These are phyloP conservation scores for Fusarium oxysporum DNA, from an alignment of 2,329 filamentous ascomycete genomes.

Conservation along the genomic window DNA sequence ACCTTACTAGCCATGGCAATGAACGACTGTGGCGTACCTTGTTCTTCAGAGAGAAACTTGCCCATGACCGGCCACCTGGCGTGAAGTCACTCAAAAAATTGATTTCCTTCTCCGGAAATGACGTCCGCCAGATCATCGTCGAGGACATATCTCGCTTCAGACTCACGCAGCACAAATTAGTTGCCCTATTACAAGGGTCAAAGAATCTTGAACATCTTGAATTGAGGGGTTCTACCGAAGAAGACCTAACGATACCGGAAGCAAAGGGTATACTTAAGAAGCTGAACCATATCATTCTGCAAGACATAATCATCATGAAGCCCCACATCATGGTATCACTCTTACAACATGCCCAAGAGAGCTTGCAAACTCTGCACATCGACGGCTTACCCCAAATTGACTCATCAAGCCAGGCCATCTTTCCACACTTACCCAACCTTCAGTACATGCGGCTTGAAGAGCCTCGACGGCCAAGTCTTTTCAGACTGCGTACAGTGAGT, in stretches of 20 bases:
- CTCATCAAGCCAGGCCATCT: constrained; percentile 5
- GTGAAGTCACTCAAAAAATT: constrained; percentile 45
- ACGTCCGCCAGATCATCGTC: constrained; percentile 47
- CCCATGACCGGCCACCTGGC: constrained; percentile 39
- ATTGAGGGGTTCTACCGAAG: constrained; percentile 31
- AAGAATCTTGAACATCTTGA: constrained; percentile 44
- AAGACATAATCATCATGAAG: constrained; percentile 33
- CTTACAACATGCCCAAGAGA: constrained; percentile 36
- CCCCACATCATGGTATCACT: constrained; percentile 34
- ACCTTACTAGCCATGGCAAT: constrained; percentile 47
- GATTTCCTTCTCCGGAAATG: constrained; percentile 48
- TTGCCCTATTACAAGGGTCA: constrained; percentile 43
- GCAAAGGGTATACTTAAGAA: constrained; percentile 27
- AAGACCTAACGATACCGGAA: constrained; percentile 40
- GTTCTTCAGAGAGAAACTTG: constrained; percentile 42
- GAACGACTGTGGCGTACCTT: constrained; percentile 49
- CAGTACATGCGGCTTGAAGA: constrained; percentile 48
- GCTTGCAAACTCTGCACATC: constrained; percentile 43
- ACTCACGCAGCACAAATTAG: constrained; percentile 48
- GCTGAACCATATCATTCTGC: constrained; percentile 38
- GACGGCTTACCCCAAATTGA: constrained; percentile 33
- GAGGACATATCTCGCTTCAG: constrained; percentile 42
- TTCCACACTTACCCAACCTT: constrained; percentile 45
- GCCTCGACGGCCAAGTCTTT: constrained; percentile 25
- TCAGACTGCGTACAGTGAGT: constrained; percentile 39